Conservation (phyloP, 2,329 filamentous ascomycete species). For the Aureobasidium sp. region DNA sequence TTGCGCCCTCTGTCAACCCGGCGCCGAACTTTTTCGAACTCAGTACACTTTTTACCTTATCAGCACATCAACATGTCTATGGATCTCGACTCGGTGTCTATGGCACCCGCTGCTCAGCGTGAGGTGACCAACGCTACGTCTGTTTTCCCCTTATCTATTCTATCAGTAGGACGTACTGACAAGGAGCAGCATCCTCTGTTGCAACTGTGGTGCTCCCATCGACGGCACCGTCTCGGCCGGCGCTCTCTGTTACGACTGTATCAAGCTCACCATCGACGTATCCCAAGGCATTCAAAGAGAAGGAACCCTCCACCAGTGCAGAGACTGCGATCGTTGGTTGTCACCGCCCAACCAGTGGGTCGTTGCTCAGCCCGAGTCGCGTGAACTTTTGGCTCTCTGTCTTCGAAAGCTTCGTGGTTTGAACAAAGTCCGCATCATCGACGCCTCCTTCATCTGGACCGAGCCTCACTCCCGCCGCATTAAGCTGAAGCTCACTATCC, state of each 20-base stretch:
- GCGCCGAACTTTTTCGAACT: background rate
- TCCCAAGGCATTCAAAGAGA: conserved; percentile 87
- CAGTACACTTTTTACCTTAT: conserved; percentile 10
- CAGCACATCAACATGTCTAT: conserved; percentile 28
- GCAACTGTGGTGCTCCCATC: conserved; percentile 93
- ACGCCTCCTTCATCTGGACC: conserved; percentile 96
- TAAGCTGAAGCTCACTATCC: conserved; percentile 92
- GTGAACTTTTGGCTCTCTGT: conserved; percentile 87
- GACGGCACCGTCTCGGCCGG: conserved; percentile 81
- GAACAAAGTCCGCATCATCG: conserved; percentile 86
- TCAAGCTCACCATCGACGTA: conserved; percentile 91
- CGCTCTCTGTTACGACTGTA: conserved; percentile 90
- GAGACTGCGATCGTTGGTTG: conserved; percentile 91
- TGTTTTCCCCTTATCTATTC: conserved; percentile 15
- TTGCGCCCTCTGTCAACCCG: background rate
- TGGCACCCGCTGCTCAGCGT: conserved; percentile 16
- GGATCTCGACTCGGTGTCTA: conserved; percentile 29
- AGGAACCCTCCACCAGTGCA: conserved; percentile 81
- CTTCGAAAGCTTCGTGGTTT: conserved; percentile 80
- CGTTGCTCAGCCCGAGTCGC: conserved; percentile 74
- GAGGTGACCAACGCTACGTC: conserved; percentile 13
- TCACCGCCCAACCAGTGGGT: conserved; percentile 83
- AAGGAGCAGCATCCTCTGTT: conserved; percentile 75
- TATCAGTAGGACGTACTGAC: conserved; percentile 19
- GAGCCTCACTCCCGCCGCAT: conserved; percentile 90